Percentiles rank a stretch among this genome's conserved stretches.
Conservation (phyloP, 2,329 filamentous ascomycete species). For the Colletotrichum incanum region DNA sequence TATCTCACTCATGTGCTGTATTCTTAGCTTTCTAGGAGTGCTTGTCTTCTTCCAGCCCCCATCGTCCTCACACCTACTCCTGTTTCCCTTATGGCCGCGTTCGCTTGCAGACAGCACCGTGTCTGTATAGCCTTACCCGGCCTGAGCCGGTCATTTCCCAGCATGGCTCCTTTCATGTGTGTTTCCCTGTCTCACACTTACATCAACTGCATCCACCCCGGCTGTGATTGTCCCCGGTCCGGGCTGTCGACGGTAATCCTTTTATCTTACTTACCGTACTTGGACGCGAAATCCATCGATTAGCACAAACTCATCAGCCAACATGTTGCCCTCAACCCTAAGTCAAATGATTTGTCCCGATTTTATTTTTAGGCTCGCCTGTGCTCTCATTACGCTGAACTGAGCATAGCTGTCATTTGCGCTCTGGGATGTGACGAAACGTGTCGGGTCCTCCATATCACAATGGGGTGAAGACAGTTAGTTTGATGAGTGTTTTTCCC, state of each 20-base stretch:
- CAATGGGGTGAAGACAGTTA: not conserved
- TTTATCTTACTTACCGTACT: not conserved
- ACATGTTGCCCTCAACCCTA: not conserved
- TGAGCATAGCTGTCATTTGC: not conserved
- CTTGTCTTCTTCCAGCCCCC: not conserved
- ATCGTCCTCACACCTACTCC: not conserved
- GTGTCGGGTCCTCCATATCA: not conserved
- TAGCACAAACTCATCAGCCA: not conserved
- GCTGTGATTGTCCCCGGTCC: not conserved
- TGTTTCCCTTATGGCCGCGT: not conserved
- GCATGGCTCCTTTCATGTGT: not conserved
- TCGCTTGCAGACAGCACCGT: not conserved
- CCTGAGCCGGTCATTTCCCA: not conserved
- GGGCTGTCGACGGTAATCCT: not conserved
- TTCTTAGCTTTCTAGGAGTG: conserved; percentile 6
- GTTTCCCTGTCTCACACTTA: not conserved
- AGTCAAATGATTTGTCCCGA: not conserved
- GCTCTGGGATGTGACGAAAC: not conserved
- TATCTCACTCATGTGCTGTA: not conserved
- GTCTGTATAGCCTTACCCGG: not conserved
- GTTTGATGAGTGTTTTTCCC: not conserved
- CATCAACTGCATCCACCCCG: not conserved
- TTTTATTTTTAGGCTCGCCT: not conserved
- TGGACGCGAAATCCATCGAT: not conserved
- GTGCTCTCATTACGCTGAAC: not conserved